Conservation (phyloP, 2,329 filamentous ascomycete genomes). For the Botrytis aclada region DNA sequence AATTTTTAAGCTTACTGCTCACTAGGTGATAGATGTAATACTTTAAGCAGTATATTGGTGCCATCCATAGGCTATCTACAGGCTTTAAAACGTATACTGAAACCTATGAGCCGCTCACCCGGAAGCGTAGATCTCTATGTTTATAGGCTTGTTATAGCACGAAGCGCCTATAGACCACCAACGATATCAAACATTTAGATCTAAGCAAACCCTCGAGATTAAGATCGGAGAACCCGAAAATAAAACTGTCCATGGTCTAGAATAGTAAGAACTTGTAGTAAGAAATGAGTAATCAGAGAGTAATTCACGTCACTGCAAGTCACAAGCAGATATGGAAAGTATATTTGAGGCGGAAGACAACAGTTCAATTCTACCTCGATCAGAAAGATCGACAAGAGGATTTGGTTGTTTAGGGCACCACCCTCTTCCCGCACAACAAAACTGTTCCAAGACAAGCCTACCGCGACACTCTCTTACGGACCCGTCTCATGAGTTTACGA, state of each 20-base stretch:
- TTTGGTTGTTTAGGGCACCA: background rate
- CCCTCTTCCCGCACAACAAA: background rate
- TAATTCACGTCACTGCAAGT: background rate
- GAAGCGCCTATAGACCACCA: rapidly evolving
- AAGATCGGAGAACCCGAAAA: rapidly evolving
- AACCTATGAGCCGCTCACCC: background rate
- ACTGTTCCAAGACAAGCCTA: background rate
- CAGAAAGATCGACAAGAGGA: background rate
- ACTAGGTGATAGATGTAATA: no score
- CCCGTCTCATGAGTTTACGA: no score
- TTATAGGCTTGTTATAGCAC: background rate
- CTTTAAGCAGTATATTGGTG: background rate
- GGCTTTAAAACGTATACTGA: rapidly evolving
- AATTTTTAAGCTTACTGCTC: no score
- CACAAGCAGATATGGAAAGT: background rate
- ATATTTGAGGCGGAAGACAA: background rate
- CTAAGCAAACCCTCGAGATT: background rate
- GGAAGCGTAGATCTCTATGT: background rate
- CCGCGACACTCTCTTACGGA: no score
- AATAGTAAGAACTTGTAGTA: background rate
- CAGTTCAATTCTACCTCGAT: background rate
- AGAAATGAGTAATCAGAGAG: background rate
- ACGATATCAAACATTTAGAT: rapidly evolving
- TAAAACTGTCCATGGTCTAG: background rate
- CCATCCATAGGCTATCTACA: background rate